A percentile compares a stretch with the other conserved stretches of the same genome.
Evolutionary conservation across 169 alveolate genomes (phyloP).

Genomic region (Theileria sp.): DNA sequence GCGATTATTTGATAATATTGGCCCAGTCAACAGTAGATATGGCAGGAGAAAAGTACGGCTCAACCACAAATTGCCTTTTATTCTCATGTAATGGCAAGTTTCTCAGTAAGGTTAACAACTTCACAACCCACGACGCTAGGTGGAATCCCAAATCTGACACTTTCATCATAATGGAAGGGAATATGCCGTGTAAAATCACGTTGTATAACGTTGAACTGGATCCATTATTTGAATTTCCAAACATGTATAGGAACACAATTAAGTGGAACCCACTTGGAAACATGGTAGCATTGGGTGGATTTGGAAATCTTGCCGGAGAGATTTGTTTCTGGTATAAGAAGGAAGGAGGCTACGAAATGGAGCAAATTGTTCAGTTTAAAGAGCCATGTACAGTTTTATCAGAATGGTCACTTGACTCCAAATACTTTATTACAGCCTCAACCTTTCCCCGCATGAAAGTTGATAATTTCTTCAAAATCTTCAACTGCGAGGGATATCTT

Average conservation of each 20-base stretch:
- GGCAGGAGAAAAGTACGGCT: conserved; percentile 68
- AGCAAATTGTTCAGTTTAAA: conserved; percentile 65
- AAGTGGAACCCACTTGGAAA: conserved; percentile 76
- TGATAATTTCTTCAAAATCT: conserved; percentile 71
- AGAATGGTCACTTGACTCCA: conserved; percentile 78
- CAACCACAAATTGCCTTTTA: conserved; percentile 59
- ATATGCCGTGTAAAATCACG: conserved; percentile 69
- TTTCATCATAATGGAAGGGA: conserved; percentile 73
- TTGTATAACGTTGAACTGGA: conserved; percentile 63
- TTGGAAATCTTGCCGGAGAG: conserved; percentile 79
- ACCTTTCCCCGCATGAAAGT: conserved; percentile 80
- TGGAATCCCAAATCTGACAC: conserved; percentile 72
- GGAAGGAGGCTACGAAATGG: conserved; percentile 31
- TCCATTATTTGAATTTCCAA: conserved; percentile 57
- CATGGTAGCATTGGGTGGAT: conserved; percentile 77
- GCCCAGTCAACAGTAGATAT: conserved; percentile 65
- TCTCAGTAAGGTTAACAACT: conserved; percentile 55
- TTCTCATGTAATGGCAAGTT: conserved; percentile 25
- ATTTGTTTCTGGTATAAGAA: conserved; percentile 70
- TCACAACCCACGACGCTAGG: conserved; percentile 72
- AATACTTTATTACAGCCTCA: conserved; percentile 72
- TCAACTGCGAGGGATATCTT: conserved; percentile 71
- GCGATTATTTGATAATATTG: conserved; percentile 37
- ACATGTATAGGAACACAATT: conserved; percentile 72
- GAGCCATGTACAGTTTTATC: conserved; percentile 78